Evolutionary conservation across 2,329 filamentous ascomycete species (phyloP).

Genomic region (Fusarium udum): DNA sequence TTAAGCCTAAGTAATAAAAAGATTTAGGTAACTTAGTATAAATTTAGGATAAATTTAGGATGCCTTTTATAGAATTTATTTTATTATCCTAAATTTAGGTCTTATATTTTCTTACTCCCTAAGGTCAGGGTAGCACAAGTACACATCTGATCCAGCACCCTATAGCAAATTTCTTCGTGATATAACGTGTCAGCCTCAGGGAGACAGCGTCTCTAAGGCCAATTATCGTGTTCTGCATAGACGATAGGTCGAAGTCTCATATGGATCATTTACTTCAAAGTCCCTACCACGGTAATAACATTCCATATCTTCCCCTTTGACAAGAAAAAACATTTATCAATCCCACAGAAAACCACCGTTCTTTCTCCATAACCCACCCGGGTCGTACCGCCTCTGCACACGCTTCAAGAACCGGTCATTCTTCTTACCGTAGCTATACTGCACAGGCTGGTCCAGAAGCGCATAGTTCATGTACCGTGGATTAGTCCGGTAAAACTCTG

Average conservation of each 20-base stretch:
- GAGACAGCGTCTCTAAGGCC: accelerated
- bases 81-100: too few relatives aligned
- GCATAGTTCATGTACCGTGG: background rate
- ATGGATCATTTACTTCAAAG: background rate
- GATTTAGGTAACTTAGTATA: too few relatives aligned
- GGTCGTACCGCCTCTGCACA: background rate
- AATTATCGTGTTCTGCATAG: accelerated
- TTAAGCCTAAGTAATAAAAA: too few relatives aligned
- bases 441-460: background rate
- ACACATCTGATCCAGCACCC: background rate
- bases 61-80: too few relatives aligned
- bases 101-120: too few relatives aligned
- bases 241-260: too few relatives aligned
- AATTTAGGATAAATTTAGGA: too few relatives aligned
- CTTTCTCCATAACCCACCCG: background rate
- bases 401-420: background rate
- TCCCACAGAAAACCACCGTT: background rate
- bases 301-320: accelerated
- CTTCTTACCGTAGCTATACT: background rate
- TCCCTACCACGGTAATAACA: accelerated
- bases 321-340: accelerated
- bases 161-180: background rate
- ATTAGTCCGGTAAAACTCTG: background rate
- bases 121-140: too few relatives aligned
- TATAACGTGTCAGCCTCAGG: too few relatives aligned